Percentiles rank a stretch among this genome's conserved stretches.
phyloP scores from a whole-genome alignment of 805 yeast genomes.

The Wickerhamiella azymoides region DNA sequence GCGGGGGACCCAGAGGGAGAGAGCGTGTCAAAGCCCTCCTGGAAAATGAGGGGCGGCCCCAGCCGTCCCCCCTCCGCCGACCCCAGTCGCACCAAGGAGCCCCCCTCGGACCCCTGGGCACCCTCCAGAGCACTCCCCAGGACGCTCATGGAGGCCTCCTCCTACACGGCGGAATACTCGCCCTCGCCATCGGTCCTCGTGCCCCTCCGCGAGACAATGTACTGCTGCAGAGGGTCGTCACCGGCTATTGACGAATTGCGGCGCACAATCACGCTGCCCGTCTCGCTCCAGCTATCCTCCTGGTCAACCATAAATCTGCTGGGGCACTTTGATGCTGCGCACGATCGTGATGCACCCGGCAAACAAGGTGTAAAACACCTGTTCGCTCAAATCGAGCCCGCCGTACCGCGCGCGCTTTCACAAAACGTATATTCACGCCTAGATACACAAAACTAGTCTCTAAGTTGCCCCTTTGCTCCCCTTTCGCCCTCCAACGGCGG shows the following conservation, averaged over 20 bases:
- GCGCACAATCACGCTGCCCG: not conserved
- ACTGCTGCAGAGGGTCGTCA: not conserved
- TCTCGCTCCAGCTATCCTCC: not conserved
- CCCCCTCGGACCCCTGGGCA: too few species aligned
- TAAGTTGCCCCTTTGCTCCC: too few species aligned
- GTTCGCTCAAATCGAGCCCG: not conserved
- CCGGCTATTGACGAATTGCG: not conserved
- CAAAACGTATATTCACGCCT: too few species aligned
- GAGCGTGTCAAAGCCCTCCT: too few species aligned
- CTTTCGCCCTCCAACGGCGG: too few species aligned
- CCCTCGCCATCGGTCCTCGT: not conserved
- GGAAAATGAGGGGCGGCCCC: too few species aligned
- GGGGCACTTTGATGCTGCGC: not conserved
- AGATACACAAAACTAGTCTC: too few species aligned
- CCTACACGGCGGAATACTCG: too few species aligned
- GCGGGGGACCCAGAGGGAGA: not conserved
- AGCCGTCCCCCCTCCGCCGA: too few species aligned
- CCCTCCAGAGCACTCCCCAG: too few species aligned
- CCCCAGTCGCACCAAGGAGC: too few species aligned
- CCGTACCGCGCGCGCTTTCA: conserved; percentile 4
- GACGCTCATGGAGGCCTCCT: too few species aligned
- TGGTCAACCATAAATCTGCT: not conserved
- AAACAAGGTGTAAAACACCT: conserved; percentile 1
- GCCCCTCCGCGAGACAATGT: not conserved
- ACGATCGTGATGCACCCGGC: not conserved